Evolutionary conservation across 208 protist species (phyloP).

Genomic region (Naegleria fowleri): DNA sequence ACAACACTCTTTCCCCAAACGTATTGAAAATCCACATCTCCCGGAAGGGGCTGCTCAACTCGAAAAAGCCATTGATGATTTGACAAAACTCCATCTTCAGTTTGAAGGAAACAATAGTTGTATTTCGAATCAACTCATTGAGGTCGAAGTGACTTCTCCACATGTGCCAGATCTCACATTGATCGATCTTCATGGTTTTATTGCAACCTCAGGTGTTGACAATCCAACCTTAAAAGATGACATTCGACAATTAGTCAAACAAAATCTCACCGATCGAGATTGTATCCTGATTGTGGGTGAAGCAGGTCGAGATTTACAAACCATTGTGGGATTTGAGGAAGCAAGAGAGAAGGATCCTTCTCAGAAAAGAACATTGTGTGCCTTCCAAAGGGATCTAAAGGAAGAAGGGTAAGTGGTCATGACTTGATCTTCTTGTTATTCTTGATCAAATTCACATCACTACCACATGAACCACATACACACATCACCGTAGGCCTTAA

Average conservation of each 20-base stretch:
- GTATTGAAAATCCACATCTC: background rate
- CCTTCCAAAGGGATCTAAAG: background rate
- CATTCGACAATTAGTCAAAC: background rate
- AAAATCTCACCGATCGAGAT: background rate
- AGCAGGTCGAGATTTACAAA: background rate
- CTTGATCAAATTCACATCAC: too few species aligned
- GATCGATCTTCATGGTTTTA: background rate
- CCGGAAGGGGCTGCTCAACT: background rate
- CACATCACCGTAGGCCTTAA: background rate
- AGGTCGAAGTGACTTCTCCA: background rate
- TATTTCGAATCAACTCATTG: background rate
- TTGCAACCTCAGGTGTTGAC: background rate
- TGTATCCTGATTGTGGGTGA: background rate
- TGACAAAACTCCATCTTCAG: background rate
- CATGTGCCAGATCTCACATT: background rate
- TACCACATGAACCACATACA: too few species aligned
- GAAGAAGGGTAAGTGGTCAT: background rate
- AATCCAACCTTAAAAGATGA: background rate
- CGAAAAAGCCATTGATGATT: background rate
- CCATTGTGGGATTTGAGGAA: background rate
- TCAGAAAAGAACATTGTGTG: background rate
- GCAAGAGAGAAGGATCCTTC: background rate
- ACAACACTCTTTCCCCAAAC: too few species aligned
- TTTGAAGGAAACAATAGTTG: background rate
- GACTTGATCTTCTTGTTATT: too few species aligned